A percentile compares a stretch with the other conserved stretches of the same genome.
These are phyloP conservation scores for Globisporangium echinulatum DNA, from an alignment of 352 stramenopile species.

Conservation along the genomic window DNA sequence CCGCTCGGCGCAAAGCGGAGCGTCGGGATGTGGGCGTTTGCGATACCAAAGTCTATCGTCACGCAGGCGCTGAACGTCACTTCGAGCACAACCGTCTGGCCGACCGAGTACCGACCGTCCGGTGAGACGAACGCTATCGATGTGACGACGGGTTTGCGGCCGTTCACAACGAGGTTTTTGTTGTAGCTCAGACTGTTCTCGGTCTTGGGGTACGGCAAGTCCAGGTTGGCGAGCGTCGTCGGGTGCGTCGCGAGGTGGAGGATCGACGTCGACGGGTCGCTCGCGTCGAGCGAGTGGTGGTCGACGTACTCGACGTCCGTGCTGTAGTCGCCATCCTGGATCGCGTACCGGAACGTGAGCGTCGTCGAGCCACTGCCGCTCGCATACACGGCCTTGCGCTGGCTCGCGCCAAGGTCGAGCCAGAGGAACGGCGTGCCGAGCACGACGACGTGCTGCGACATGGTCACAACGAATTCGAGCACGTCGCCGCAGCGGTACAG, in stretches of 20 bases:
- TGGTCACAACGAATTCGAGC: slow-evolving; percentile 48
- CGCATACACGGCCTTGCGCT: slow-evolving; percentile 45
- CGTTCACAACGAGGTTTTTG: slow-evolving; percentile 64
- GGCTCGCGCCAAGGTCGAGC: slow-evolving; percentile 49
- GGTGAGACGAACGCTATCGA: slow-evolving; percentile 43
- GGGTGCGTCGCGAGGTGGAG: slow-evolving; percentile 59
- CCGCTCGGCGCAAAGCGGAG: slow-evolving; percentile 55
- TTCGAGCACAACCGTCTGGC: slow-evolving; percentile 52
- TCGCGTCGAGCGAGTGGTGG: slow-evolving; percentile 71
- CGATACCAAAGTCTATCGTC: slow-evolving; percentile 26
- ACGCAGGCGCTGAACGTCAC: slow-evolving; percentile 67
- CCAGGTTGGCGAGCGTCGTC: slow-evolving; percentile 54
- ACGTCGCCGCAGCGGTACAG: slow-evolving; percentile 64
- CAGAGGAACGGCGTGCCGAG: slow-evolving; percentile 53
- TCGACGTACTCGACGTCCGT: slow-evolving; percentile 78
- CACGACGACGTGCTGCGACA: slow-evolving; percentile 71
- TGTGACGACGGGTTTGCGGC: slow-evolving; percentile 52
- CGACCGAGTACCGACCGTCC: slow-evolving; percentile 56
- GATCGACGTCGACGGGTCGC: slow-evolving; percentile 34
- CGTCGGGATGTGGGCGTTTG: slow-evolving; percentile 22
- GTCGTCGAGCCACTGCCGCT: slow-evolving; percentile 43
- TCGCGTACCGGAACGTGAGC: slow-evolving; percentile 60
- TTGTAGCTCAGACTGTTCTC: slow-evolving; percentile 64
- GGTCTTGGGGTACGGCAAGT: slow-evolving; percentile 61
- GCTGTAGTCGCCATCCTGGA: slow-evolving; percentile 67